These are phyloP conservation scores for Schizophyllum amplum DNA, from an alignment of 1,284 basidiomycete genomes.

Conservation along the genomic window DNA sequence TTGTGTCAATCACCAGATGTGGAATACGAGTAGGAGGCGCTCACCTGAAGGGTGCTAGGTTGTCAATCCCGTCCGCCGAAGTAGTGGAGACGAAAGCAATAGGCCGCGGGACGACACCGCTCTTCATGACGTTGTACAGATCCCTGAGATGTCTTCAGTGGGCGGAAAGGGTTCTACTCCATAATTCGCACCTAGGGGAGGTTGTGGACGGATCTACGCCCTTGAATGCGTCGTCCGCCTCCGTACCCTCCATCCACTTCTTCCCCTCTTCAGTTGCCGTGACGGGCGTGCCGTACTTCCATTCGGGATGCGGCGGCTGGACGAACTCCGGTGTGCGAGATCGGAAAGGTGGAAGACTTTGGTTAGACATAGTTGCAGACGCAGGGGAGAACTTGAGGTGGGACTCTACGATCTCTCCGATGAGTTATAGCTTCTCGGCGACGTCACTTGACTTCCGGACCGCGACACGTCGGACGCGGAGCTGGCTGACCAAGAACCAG, in stretches of 20 bases:
- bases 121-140: conserved; percentile 43
- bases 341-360: background rate
- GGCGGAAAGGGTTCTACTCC: background rate
- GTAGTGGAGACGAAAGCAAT: conserved; percentile 63
- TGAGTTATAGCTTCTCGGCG: no score
- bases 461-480: no score
- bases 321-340: conserved; percentile 22
- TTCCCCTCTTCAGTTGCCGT: conserved; percentile 38
- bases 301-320: conserved; percentile 47
- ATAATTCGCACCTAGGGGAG: conserved; percentile 32
- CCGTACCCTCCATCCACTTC: conserved; percentile 35
- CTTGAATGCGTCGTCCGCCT: conserved; percentile 46
- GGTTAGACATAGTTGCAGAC: background rate
- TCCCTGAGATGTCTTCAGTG: conserved; percentile 16
- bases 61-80: conserved; percentile 41
- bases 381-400: background rate
- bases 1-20: conserved; percentile 40
- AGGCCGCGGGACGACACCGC: conserved; percentile 58
- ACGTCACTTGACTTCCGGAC: no score
- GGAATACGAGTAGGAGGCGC: background rate
- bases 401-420: background rate
- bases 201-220: conserved; percentile 42
- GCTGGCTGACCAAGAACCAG: no score
- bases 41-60: conserved; percentile 54
- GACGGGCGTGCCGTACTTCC: conserved; percentile 46